Percentiles rank a stretch among this genome's conserved stretches.
These are phyloP conservation scores for Lanmaoa rubissima DNA, from an alignment of 768 basidiomycete species.

Conservation along the genomic window DNA sequence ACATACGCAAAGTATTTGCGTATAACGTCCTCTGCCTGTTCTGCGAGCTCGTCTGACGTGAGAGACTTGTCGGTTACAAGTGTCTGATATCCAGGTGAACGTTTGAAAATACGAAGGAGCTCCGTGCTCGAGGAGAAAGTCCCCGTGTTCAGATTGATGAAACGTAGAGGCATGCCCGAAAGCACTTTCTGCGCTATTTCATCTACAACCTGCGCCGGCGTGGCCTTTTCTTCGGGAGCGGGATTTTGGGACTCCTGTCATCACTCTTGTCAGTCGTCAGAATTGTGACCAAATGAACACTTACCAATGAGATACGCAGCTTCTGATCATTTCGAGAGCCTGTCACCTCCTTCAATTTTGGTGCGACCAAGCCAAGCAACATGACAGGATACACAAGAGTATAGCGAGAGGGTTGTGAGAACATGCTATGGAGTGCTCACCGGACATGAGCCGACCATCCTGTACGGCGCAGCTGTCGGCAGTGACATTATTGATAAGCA, in stretches of 20 bases:
- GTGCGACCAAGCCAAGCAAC: neutral
- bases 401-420: slow-evolving; percentile 5
- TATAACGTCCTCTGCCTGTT: slow-evolving; percentile 14
- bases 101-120: slow-evolving; percentile 16
- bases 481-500: neutral
- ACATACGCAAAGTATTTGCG: slow-evolving; percentile 25
- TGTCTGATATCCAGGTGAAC: slow-evolving; percentile 9
- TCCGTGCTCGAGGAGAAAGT: slow-evolving; percentile 19
- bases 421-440: neutral
- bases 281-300: neutral
- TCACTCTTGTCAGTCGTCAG: neutral
- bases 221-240: slow-evolving; percentile 3
- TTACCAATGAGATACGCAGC: slow-evolving; percentile 1
- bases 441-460: neutral
- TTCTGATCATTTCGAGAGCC: neutral
- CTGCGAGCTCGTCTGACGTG: slow-evolving; percentile 6
- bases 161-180: slow-evolving; percentile 22
- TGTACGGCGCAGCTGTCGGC: neutral
- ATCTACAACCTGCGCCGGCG: slow-evolving; percentile 15
- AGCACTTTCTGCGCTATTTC: slow-evolving; percentile 18
- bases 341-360: neutral
- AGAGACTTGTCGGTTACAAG: slow-evolving; percentile 13
- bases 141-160: slow-evolving; percentile 23
- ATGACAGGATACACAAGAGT: slow-evolving; percentile 11
- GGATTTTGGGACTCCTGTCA: neutral